Evolutionary conservation across 1,139 yeast genomes (phyloP), one percentile per base, ranked within the genome.

Genomic region (Nadsonia commutata): DNA sequence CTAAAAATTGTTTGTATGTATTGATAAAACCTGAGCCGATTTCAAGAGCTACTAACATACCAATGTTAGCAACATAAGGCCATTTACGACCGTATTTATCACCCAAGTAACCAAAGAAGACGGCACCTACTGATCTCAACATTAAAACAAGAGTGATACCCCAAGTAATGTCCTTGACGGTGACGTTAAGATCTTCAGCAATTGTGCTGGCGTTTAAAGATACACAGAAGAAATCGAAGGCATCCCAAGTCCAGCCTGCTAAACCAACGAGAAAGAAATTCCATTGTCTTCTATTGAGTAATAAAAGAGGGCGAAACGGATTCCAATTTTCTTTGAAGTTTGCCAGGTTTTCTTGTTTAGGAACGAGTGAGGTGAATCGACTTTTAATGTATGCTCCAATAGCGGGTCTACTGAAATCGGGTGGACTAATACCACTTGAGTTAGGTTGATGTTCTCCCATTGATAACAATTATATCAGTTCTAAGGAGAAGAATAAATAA

Each of bases 81-180:
- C 76, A 76, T 55, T 79, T 80, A 54, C 90, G 68, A 31, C 93
- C 93, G 55, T 71, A 79, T 52, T 70, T 63, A 59, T 82, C 93
- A 46, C 80, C 75, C 33, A 73, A 60, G 44, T 72, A 64, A 40
- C 93, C 93, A 54, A 80, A 80, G 27, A 77, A 63, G 31, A 78
- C 58, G n/a, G 90, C 86, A 44, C 93, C 93, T n/a, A 79, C 76
- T 3, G 86, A 76, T 52, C 93, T 70, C 51, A 81, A 66, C 88
- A 81, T 80, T 46, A 81, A 70, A 39, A 81, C 93, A 46, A 81
- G 66, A 0, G 93, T 81, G 50, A 81, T 76, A 48, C 88, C 90
- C 88, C 90, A 81, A 3, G 88, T 75, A 49, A 81, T 68, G 42
- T 73, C 72, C 31, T 72, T 69, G 36, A 73, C 72, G 13, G 66